These are phyloP conservation scores for Groenewaldozyma auringiensis DNA, from an alignment of 1,139 yeast species.

Conservation along the genomic window DNA sequence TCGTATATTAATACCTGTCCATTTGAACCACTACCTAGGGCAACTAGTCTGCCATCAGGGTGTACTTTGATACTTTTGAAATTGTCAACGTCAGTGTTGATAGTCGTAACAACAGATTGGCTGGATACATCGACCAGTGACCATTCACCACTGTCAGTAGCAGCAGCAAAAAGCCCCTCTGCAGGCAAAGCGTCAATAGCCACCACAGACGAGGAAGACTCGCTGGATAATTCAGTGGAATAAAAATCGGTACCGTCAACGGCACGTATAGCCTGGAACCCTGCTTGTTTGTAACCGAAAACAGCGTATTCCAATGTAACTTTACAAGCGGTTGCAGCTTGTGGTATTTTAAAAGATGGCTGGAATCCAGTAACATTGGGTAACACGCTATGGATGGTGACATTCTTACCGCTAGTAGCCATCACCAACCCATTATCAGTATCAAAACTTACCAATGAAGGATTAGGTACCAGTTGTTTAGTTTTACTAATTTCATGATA, in stretches of 20 bases:
- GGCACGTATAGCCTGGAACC: background rate
- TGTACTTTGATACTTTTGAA: slow-evolving; percentile 39
- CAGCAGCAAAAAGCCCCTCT: slow-evolving; percentile 30
- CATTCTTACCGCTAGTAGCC: slow-evolving; percentile 25
- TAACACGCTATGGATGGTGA: background rate
- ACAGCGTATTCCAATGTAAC: background rate
- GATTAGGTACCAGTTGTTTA: slow-evolving; percentile 20
- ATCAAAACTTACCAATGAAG: slow-evolving; percentile 15
- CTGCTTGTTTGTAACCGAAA: background rate
- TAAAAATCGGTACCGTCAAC: background rate
- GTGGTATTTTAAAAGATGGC: background rate
- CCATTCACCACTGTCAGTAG: slow-evolving; percentile 32
- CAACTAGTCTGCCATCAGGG: slow-evolving; percentile 58
- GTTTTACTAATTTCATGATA: slow-evolving; percentile 14
- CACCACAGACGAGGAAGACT: slow-evolving; percentile 16
- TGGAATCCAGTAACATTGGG: background rate
- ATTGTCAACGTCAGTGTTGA: slow-evolving; percentile 11
- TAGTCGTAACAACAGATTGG: slow-evolving; percentile 5
- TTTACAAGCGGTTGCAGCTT: background rate
- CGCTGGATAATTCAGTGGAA: background rate
- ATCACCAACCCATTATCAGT: slow-evolving; percentile 12
- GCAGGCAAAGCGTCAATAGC: slow-evolving; percentile 35
- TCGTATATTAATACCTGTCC: slow-evolving; percentile 41
- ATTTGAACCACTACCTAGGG: slow-evolving; percentile 35
- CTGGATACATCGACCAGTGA: slow-evolving; percentile 26